Conservation (phyloP, 495 filamentous ascomycete genomes). For the Bathelium albidoporum region DNA sequence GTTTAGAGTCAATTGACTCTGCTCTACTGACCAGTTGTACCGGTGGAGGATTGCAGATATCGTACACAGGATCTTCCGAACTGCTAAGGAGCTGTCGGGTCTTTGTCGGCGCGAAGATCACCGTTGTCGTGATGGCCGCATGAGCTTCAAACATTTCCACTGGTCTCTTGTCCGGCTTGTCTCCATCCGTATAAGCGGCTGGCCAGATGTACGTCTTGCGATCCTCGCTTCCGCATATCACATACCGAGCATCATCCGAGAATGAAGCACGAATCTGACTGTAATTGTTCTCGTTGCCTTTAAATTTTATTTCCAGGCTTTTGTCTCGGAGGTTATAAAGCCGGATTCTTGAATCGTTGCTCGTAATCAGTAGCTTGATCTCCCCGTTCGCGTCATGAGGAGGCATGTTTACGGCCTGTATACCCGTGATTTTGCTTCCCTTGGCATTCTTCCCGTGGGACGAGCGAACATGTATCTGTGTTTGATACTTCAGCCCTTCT, state of each 20-base stretch:
- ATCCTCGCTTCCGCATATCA: conserved; percentile 93
- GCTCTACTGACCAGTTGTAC: conserved; percentile 71
- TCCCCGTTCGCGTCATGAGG: conserved; percentile 55
- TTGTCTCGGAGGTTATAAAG: conserved; percentile 82
- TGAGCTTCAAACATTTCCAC: conserved; percentile 86
- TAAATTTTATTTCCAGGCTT: conserved; percentile 76
- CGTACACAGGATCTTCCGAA: conserved; percentile 87
- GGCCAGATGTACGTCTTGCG: conserved; percentile 80
- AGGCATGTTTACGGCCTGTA: conserved; percentile 63
- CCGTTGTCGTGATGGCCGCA: conserved; percentile 74
- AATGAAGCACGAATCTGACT: conserved; percentile 87
- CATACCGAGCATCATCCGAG: conserved; percentile 74
- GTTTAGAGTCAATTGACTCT: conserved; percentile 38
- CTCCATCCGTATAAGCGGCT: conserved; percentile 39
- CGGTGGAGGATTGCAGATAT: conserved; percentile 91
- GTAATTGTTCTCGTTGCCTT: conserved; percentile 84
- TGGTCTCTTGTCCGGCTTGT: conserved; percentile 66
- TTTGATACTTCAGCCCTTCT: conserved; percentile 73
- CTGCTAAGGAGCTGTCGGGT: conserved; percentile 66
- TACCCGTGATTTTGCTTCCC: conserved; percentile 94
- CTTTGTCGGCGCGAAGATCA: conserved; percentile 70
- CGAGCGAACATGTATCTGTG: conserved; percentile 81
- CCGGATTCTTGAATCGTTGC: conserved; percentile 90
- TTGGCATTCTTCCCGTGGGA: conserved; percentile 87
- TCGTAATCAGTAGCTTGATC: conserved; percentile 79